Evolutionary conservation across 441 rosid species (phyloP), one percentile per base, ranked within the genome.

Genomic region (Adansonia gregorii): DNA sequence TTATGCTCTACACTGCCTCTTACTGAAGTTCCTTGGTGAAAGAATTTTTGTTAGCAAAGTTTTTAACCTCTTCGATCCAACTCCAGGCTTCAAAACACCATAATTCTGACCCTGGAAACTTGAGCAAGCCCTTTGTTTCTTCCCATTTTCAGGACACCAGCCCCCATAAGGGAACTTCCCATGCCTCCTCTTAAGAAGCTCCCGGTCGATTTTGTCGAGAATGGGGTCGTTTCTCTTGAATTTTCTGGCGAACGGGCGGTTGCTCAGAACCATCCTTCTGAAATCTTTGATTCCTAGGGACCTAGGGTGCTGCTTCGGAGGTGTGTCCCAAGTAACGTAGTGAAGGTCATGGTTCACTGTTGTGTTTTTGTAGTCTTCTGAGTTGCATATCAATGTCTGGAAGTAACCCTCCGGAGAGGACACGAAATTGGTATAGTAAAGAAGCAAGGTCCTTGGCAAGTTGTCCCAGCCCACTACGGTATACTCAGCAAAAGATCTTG

Each of bases 401-500:
- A 95, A 95, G 86, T 95, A 95, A 24, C 97, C 97, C 83, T 95
- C 99, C 0, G 97, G 97, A 0, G 99, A 87, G 60, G 97, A 95
- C 17, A 95, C 92, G 0, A 93, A 92, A 76, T 95, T 95, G 45
- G 97, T 82, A 86, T 92, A 95, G 83, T 93, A 95, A 12, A 95
- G 92, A 11, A 95, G 96, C 8, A 95, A 90, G 11, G 91, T 92
- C 76, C 99, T 91, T 8, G 99, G 97, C 78, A 95, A 83, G 89
- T 95, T 95, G 85, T 95, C 99, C 91, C 92, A 95, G 0, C 97
- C 99, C 46, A 89, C 79, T 8, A 92, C 86, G 85, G 88, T 78
- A 74, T 92, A 91, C 80, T 95, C 99, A 0, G 95, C 86, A 56
- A 95, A 95, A 0, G 94, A 88, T 82, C 97, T 91, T 60, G 98